Evolutionary conservation across 1,284 basidiomycete genomes (phyloP).

Genomic region (Neolentinus lepideus): DNA sequence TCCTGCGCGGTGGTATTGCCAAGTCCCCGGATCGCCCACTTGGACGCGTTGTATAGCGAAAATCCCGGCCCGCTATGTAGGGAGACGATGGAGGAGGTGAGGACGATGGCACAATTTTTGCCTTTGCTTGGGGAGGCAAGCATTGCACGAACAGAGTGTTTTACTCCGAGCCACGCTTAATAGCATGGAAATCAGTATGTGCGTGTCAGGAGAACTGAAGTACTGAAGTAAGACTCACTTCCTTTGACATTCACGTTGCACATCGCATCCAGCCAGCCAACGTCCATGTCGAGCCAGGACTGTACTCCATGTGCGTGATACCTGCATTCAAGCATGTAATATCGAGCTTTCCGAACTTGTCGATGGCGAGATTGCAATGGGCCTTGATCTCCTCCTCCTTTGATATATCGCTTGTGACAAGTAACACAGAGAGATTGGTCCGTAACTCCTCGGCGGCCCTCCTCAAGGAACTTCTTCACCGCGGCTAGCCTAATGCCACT

Average conservation of each 20-base stretch:
- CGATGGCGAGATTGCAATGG: not conserved
- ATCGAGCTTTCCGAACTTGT: not conserved
- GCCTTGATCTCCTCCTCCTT: slow-evolving; percentile 1
- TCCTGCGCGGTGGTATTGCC: not conserved
- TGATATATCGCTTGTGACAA: not conserved
- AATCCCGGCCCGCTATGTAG: not conserved
- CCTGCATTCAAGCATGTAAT: not conserved
- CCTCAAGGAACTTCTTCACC: not conserved
- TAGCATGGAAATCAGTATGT: not conserved
- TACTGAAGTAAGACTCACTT: not conserved
- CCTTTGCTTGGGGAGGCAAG: not conserved
- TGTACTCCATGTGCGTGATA: not conserved
- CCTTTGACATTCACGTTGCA: not conserved
- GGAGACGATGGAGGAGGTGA: not conserved
- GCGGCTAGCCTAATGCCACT: not conserved
- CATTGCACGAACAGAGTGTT: not conserved
- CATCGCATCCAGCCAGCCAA: not conserved
- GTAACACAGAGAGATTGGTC: not conserved
- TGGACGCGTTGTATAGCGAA: not conserved
- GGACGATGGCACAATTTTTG: not conserved
- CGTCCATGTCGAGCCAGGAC: not conserved
- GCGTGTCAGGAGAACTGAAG: not conserved
- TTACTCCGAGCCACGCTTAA: not conserved
- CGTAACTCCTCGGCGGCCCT: not conserved
- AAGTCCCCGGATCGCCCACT: not conserved